Base-by-base conservation (phyloP, 805 yeast species). In the Pichia ethanolica region DNA sequence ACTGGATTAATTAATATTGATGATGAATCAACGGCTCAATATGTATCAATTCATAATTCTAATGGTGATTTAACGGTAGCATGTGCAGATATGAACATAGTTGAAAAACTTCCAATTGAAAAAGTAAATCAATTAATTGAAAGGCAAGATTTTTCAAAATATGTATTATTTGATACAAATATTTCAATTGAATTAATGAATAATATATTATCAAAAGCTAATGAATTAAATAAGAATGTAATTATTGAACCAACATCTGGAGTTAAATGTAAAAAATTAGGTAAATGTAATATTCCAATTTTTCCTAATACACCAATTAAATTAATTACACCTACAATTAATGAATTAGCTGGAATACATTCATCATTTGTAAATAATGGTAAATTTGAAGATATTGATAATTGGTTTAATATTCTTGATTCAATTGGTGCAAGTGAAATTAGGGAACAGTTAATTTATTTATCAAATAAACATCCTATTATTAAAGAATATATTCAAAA, bases 81-180 rank as follows among this genome's bases (percentile, higher is more conserved):
- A 0, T 79, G 88, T 59, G 91, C 95, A 5, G 96, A 87, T 59
- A 89, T 89, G 96, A 70, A 71, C n/a, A 77, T 83, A 9, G 68
- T 82, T 26, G 86, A 85, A 54, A 66, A 71, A 30, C 51, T 78
- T 42, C 69, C 79, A 12, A 45, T 65, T 0, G 63, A 66, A 0
- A 77, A 75, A 51, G 70, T 84, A 3, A 51, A 58, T 3, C 39
- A 63, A 0, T 71, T 76, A 53, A 56, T 89, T 5, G 51, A 54
- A 1, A 46, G 3, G 20, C 20, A 59, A 11, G 62, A 72, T 1
- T 55, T 62, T 5, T 86, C 95, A 0, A 63, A 67, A 9, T 63
- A 67, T 28, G 73, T 86, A 7, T 71, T 84, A 5, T 60, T 83
- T 42, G 96, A 89, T 61, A 82, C 88, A 40, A 89, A 89, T 59